Evolutionary conservation across 495 filamentous ascomycete genomes (phyloP).

Genomic region (Hypoxylon fuscum): DNA sequence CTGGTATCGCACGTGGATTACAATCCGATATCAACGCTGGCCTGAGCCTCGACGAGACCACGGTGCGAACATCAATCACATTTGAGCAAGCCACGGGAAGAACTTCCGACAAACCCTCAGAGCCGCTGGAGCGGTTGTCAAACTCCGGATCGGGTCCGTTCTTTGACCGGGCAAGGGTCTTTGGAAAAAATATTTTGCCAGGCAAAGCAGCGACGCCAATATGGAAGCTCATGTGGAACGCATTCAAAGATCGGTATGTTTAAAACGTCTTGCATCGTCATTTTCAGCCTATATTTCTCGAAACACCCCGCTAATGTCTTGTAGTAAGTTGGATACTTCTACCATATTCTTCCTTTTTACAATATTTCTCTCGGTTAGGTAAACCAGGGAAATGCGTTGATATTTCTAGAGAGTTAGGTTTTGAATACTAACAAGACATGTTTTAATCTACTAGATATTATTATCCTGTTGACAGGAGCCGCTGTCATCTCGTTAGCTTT

Average conservation of each 20-base stretch:
- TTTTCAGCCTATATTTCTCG: too few relatives aligned
- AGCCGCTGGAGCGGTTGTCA: constrained; percentile 16
- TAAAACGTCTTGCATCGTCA: too few relatives aligned
- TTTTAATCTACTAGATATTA: too few relatives aligned
- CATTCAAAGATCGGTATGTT: constrained; percentile 85
- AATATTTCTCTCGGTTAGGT: too few relatives aligned
- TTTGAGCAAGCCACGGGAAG: constrained; percentile 69
- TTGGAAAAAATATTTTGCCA: constrained; percentile 73
- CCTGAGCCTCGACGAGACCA: constrained; percentile 77
- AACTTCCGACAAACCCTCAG: constrained; percentile 28
- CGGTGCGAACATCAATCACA: constrained; percentile 67
- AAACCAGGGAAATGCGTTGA: too few relatives aligned
- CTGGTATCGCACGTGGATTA: constrained; percentile 79
- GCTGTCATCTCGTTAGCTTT: constrained; percentile 85
- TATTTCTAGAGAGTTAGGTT: too few relatives aligned
- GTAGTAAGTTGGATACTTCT: too few relatives aligned
- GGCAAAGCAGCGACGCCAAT: constrained; percentile 75
- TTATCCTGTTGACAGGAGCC: constrained; percentile 80
- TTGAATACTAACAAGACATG: too few relatives aligned
- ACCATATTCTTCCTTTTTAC: too few relatives aligned
- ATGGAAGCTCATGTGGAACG: constrained; percentile 79
- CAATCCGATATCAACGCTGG: constrained; percentile 73
- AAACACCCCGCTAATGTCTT: too few relatives aligned
- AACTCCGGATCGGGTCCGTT: constrained; percentile 31
- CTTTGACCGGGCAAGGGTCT: constrained; percentile 73